phyloP scores from a whole-genome alignment of 768 basidiomycete genomes.

The Macrolepiota dolichaula region DNA sequence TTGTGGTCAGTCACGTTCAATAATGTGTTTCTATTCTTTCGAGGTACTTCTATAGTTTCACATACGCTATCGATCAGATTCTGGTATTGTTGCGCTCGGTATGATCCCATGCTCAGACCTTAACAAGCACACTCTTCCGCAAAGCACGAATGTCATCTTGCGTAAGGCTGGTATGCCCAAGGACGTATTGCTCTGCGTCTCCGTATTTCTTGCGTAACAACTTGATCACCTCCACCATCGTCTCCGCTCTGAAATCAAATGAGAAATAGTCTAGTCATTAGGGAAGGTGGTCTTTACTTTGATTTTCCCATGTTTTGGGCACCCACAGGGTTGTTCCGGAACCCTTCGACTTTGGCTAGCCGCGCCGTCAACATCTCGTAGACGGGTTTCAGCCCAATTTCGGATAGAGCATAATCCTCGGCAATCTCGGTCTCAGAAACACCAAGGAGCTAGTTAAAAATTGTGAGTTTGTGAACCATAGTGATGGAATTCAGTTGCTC shows the following conservation, averaged over 20 bases:
- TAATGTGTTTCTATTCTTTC: background rate
- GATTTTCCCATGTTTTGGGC: slow-evolving; percentile 30
- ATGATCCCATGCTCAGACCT: background rate
- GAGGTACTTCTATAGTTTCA: background rate
- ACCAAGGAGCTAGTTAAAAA: slow-evolving; percentile 31
- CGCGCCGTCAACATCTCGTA: slow-evolving; percentile 26
- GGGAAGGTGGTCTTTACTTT: slow-evolving; percentile 19
- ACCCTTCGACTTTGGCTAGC: slow-evolving; percentile 25
- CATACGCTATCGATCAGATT: background rate
- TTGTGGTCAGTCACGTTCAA: background rate
- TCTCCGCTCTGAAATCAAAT: slow-evolving; percentile 26
- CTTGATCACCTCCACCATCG: slow-evolving; percentile 28
- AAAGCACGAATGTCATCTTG: background rate
- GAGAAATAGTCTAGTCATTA: background rate
- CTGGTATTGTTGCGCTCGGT: background rate
- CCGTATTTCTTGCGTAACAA: slow-evolving; percentile 33
- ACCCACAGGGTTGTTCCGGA: slow-evolving; percentile 31
- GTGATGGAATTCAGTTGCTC: background rate
- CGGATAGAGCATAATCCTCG: slow-evolving; percentile 37
- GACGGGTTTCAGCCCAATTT: slow-evolving; percentile 32
- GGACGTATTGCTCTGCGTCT: slow-evolving; percentile 32
- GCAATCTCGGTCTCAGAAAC: slow-evolving; percentile 35
- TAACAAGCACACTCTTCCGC: background rate
- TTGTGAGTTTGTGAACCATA: background rate
- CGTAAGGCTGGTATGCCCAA: slow-evolving; percentile 23